Evolutionary conservation across 192 early-diverging fungal genomes (phyloP).

Genomic region (Pecoramyces ruminantium): DNA sequence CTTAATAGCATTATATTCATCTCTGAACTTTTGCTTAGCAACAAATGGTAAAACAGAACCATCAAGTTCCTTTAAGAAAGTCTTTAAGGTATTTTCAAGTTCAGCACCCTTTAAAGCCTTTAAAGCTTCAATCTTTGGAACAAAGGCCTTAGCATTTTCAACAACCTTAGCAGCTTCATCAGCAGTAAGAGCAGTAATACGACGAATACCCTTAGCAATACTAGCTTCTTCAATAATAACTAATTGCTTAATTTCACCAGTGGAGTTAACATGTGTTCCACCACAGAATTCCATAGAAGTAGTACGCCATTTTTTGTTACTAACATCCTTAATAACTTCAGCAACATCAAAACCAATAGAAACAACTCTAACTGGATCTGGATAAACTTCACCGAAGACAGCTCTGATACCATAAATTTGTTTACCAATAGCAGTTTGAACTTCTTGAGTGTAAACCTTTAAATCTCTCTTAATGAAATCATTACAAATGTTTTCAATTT

Average conservation of each 20-base stretch:
- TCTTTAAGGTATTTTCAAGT: slow-evolving; percentile 67
- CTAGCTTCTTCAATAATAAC: slow-evolving; percentile 73
- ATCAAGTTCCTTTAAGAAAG: slow-evolving; percentile 53
- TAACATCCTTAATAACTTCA: slow-evolving; percentile 61
- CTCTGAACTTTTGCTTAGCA: slow-evolving; percentile 55
- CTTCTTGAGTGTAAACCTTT: slow-evolving; percentile 66
- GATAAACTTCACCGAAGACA: slow-evolving; percentile 94
- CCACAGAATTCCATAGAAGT: slow-evolving; percentile 94
- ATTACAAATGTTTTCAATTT: slow-evolving; percentile 62
- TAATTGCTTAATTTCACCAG: slow-evolving; percentile 75
- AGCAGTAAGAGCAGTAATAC: slow-evolving; percentile 85
- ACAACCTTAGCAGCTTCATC: slow-evolving; percentile 54
- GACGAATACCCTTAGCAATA: slow-evolving; percentile 92
- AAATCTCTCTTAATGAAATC: slow-evolving; percentile 56
- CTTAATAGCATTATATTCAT: slow-evolving; percentile 54
- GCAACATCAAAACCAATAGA: slow-evolving; percentile 78
- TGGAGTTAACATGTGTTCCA: slow-evolving; percentile 86
- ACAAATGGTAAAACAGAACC: slow-evolving; percentile 59
- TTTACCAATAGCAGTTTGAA: slow-evolving; percentile 62
- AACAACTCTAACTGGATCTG: slow-evolving; percentile 93
- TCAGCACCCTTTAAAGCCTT: slow-evolving; percentile 29
- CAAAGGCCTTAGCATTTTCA: slow-evolving; percentile 43
- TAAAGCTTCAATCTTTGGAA: slow-evolving; percentile 39
- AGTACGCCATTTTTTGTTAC: slow-evolving; percentile 61
- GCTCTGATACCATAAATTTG: slow-evolving; percentile 83